Evolutionary conservation across 2,329 filamentous ascomycete genomes (phyloP), one percentile per base, ranked within the genome.

Genomic region (Pleoardoris graminearum): DNA sequence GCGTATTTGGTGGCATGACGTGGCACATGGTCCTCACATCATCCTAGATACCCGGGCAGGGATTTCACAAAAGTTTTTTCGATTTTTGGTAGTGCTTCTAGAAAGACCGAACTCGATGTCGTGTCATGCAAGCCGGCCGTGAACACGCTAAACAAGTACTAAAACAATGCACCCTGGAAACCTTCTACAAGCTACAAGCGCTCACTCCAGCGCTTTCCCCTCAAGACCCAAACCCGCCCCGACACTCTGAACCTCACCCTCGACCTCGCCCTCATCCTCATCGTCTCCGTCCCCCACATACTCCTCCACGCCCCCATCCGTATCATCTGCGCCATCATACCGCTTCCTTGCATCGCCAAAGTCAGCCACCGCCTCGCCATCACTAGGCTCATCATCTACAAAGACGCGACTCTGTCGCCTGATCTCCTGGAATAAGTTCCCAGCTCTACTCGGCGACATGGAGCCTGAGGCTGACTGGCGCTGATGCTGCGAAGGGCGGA

Each of bases 371-470:
- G 42, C 44, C 27, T 48, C 48, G 14, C 32, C 53, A 41, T 51
- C 44, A 19, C 51, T 48, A 23, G 23, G 43, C 7, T 43, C 41
- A 33, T 53, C 49, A 44, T 53, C 53, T 43, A 52, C 53, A 50
- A 55, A 55, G 36, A 55, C 53, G 14, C 53, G 65, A 47, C 73
- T 77, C 59, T 80, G 78, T 45, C 77, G 58, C 33, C 72, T 67
- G 1, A 80, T 49, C 62, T 81, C 78, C 27, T 74, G 69, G 45
- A 79, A 59, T 12, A 77, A 67, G 46, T 69, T 74, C 4, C 67
- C 65, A 32, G 32, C 23, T 10, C 72, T 55, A 54, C 51, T 59
- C 53, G 41, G 45, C 53, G 30, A 49, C 59, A 43, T 39, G 25
- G 32, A 53, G 7, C 30, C 38, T 11, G 37, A 32, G 11, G 12